Base-by-base conservation (phyloP, 2,329 filamentous ascomycete species). In the Diaporthe citri region DNA sequence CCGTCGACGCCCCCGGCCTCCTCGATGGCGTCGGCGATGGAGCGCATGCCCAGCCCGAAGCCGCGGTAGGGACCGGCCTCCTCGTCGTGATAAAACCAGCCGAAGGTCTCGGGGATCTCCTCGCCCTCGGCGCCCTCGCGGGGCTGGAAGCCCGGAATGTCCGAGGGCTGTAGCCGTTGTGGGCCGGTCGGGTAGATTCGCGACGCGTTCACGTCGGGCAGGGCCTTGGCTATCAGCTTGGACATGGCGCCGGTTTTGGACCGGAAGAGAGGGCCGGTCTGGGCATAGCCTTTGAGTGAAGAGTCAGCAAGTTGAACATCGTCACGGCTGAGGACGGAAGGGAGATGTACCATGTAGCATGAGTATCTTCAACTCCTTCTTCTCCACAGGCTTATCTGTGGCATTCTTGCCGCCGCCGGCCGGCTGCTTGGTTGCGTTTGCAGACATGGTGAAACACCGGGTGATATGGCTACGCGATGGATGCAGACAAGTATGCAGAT, bases 1-100 rank as follows among this genome's bases (percentile, higher is more conserved):
- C 93, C 95, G 80, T 96, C 94, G 64, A 96, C 90, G 1, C 93
- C 93, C 0, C 91, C 91, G 0, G 91, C 93, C 12, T 91, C 89
- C 1, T 89, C 87, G 48, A 93, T 85, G 0, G 73, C 73, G 41
- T 72, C 48, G 4, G 73, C 73, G 52, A 75, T 69, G 25, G 89
- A 87, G 51, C 85, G 83, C 34, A 97, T 90, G 0, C 91, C 85
- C 7, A 87, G 82, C 0, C 93, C 93, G 9, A 98, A 84, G 1
- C 85, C 81, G 0, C 81, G 84, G 78, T 98, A 88, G 34, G 46
- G 48, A 2, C 73, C 73, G 12, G 69, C 41, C 55, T 75, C 73
- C 59, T 75, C 73, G 15, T 75, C 73, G 25, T 75, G 73, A 41
- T 67, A 46, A 22, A 75, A 75, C 73, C 73, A 75, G 6, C 73